Evolutionary conservation across 1,284 basidiomycete genomes (phyloP), one percentile per base, ranked within the genome.

Genomic region (Fistulinella cinereoalba): DNA sequence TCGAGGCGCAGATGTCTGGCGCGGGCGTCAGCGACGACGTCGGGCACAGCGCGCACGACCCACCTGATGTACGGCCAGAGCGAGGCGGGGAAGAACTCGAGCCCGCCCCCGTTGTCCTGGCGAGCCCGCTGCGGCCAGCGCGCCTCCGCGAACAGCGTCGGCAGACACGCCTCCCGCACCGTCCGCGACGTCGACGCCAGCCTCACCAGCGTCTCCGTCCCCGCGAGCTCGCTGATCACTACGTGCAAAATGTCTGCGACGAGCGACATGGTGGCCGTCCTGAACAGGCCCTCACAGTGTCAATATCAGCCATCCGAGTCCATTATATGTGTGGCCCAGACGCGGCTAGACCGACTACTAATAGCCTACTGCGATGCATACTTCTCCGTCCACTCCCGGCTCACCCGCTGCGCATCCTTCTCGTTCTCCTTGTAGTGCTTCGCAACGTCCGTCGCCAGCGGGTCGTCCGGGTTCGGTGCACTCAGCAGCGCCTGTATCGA

Each of bases 401-500:
- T 92, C 58, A 93, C 90, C 34, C 84, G 76, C 70, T 91, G 90
- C 28, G 94, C 94, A 50, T 87, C 93, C 66, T 83, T 83, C 76
- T 97, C 93, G 66, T 99, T 80, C 74, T 97, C 92, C 73, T 99
- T 99, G 81, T 97, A 99, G 64, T 98, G 92, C 71, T 98, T 96
- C 21, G 96, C 96, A 27, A 99, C 85, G 53, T 91, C 88, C n/a
- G 88, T 87, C n/a, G 96, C 96, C 16, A 99, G 83, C n/a, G 96
- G 96, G 66, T 99, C 96, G 62, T 99, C 96, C 6, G 96, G 96
- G 72, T 99, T 99, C 6, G 96, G 96, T 6, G 96, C 88, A 55
- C 90, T 93, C 25, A 99, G 78, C 19, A 99, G 77, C 9, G 96
- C 97, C 70, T 99, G 97, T 61, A 99, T 81, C 23, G 96, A 98